These are phyloP conservation scores for Metschnikowia lunata DNA, from an alignment of 805 yeast genomes.

Conservation along the genomic window DNA sequence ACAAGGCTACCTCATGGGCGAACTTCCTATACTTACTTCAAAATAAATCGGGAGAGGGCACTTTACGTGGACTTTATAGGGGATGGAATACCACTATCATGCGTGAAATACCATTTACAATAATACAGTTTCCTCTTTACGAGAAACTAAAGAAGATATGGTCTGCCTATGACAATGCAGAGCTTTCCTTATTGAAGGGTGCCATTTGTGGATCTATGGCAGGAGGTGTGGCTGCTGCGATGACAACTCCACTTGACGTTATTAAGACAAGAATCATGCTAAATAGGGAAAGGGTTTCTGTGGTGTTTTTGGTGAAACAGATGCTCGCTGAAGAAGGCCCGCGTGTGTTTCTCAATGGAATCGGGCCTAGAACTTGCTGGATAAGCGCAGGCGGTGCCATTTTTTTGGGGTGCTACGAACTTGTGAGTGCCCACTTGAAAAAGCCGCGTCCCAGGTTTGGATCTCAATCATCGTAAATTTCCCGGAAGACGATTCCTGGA, in stretches of 20 bases:
- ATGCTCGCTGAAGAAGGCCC: conserved; percentile 72
- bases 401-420: conserved; percentile 89
- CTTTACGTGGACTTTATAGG: conserved; percentile 72
- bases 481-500: too few species aligned
- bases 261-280: conserved; percentile 85
- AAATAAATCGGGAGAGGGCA: conserved; percentile 74
- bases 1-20: conserved; percentile 54
- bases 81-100: conserved; percentile 92
- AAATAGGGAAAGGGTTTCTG: conserved; percentile 44
- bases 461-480: not conserved
- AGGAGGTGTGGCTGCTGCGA: conserved; percentile 78
- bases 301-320: conserved; percentile 43
- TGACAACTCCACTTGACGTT: conserved; percentile 77
- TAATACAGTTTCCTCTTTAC: conserved; percentile 92
- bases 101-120: conserved; percentile 95
- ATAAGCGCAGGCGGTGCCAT: conserved; percentile 98
- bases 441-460: not conserved
- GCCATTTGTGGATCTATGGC: conserved; percentile 81
- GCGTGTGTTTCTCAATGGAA: conserved; percentile 69
- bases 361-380: conserved; percentile 97
- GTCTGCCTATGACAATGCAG: conserved; percentile 39
- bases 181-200: conserved; percentile 65
- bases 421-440: conserved; percentile 40
- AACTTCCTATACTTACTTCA: conserved; percentile 60
- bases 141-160: conserved; percentile 69